Evolutionary conservation across 2,329 filamentous ascomycete species (phyloP), one percentile per base, ranked within the genome.

Genomic region (Tolypocladium paradoxum): DNA sequence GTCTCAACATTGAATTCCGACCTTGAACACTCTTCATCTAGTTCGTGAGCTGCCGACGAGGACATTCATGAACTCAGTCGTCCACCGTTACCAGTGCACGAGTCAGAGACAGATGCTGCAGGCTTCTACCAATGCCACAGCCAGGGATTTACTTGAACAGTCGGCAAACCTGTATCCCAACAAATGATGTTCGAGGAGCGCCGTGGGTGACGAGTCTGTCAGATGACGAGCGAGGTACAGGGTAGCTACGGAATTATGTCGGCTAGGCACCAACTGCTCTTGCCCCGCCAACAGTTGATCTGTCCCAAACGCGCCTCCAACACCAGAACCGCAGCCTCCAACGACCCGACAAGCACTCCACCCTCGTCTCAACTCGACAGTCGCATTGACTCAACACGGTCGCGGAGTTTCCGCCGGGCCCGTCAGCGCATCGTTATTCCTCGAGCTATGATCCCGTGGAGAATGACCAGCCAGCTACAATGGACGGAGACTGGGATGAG

Each of bases 401-500:
- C 56, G 53, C 50, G 38, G 47, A 54, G 55, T 55, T 47, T 54
- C 27, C 31, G 27, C 24, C 36, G 24, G 50, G 52, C 53, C 50
- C 48, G 16, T 9, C 34, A 14, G 33, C 52, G 54, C 46, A 48
- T 48, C 24, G 47, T 51, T 51, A 31, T 58, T 56, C 35, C 31
- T 34, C 51, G 52, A 62, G 61, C 57, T 64, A 70, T 72, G 68
- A 56, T 62, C 60, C 60, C 57, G 55, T 57, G 57, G 65, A 69
- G 60, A 63, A 71, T 70, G 66, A 64, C 61, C 61, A 70, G 61
- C 57, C 63, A 61, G 67, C 59, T 64, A 74, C 70, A 65, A 84
- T 84, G 82, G 82, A 85, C 70, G 79, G 76, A 69, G 82, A 84
- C 70, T 85, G 82, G 82, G 81, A 83, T 71, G 81, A 85, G 77